Evolutionary conservation across 2,329 filamentous ascomycete genomes (phyloP), one percentile per base, ranked within the genome.

Genomic region (Coniella lustricola): DNA sequence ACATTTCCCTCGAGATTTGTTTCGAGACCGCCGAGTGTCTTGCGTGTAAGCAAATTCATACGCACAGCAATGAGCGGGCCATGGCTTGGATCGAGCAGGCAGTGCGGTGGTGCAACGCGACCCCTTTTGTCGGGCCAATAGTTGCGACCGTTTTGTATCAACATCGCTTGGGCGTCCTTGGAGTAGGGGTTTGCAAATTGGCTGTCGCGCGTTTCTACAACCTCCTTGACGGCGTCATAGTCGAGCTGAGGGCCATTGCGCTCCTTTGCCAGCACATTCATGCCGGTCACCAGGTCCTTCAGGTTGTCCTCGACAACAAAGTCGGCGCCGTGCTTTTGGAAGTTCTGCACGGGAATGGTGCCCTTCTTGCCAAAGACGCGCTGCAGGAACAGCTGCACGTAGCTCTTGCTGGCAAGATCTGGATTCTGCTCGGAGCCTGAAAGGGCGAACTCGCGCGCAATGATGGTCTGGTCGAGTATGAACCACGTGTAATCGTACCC

Each of bases 401-500:
- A 62, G 58, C 73, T 80, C 65, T 82, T 82, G 59, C 60, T 63
- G 1, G 77, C 79, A 25, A 82, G 54, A 55, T 82, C 79, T 0
- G 77, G 76, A 63, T 82, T 82, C 65, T 82, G 79, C 62, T 82
- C 79, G 0, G 77, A 81, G 8, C 79, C 79, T 0, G 79, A 82
- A 1, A 82, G 71, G 12, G 74, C 77, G 50, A 82, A 82, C 60
- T 82, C 79, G 17, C 73, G 70, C n/a, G 75, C 74, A 40, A 82
- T 75, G 56, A 82, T 82, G 58, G 64, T 65, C 52, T 76, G 74
- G 59, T 78, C 70, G 2, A 79, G 69, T 47, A 82, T 70, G 63
- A 82, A 82, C 79, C 79, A 82, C 2, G 73, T 74, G 65, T 82
- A 82, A 59, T 81, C 77, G 62, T 80, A 74, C 0, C 79, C 79